Percentiles rank a stretch among this genome's conserved stretches.
These are phyloP conservation scores for Globisporangium nodosum DNA, from an alignment of 352 stramenopile genomes.

Conservation along the genomic window DNA sequence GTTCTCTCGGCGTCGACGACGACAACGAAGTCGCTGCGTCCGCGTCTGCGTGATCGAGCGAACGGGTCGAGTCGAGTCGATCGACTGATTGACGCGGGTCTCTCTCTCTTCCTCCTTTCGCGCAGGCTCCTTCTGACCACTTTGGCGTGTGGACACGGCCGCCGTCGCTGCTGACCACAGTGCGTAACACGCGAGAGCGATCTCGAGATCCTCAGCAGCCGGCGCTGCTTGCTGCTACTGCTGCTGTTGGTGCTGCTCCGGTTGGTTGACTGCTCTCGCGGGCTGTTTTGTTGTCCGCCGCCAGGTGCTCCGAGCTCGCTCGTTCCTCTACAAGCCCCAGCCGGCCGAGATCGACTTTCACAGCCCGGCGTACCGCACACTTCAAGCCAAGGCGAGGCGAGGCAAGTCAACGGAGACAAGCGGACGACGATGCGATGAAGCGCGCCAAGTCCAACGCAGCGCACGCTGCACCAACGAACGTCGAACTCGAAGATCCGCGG, in stretches of 20 bases:
- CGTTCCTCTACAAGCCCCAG: no score
- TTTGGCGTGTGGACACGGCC: conserved; percentile 8
- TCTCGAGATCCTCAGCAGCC: not conserved
- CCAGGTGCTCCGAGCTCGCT: not conserved
- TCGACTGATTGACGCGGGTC: conserved; percentile 1
- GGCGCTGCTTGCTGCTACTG: not conserved
- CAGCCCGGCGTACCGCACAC: no score
- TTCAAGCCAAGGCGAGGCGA: no score
- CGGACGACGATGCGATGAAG: no score
- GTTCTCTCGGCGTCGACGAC: not conserved
- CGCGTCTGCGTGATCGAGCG: not conserved
- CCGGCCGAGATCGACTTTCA: no score
- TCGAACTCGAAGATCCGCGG: no score
- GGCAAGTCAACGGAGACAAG: no score
- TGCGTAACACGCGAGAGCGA: not conserved
- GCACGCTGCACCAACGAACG: no score
- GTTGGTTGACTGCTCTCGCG: not conserved
- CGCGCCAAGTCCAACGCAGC: no score
- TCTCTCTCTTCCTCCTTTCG: not conserved
- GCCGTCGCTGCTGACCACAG: not conserved
- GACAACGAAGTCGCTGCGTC: not conserved
- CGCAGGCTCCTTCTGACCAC: conserved; percentile 17
- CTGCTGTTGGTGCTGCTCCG: not conserved
- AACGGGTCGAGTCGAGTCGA: not conserved
- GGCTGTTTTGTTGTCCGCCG: no score